phyloP scores from a whole-genome alignment of 2,329 filamentous ascomycete genomes.

The Beauveria sp. region DNA sequence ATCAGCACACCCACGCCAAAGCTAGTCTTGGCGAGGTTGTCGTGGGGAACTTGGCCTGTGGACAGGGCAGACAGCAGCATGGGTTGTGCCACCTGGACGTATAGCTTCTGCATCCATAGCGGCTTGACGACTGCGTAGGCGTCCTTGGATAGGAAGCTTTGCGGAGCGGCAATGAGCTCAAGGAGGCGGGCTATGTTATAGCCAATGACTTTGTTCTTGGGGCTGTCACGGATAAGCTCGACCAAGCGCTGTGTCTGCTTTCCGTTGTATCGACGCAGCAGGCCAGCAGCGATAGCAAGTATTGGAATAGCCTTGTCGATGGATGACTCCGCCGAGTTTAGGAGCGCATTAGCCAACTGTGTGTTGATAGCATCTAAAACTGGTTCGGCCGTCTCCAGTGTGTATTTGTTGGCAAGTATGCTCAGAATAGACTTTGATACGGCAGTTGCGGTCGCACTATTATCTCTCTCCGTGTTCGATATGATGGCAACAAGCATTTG shows the following conservation, averaged over 20 bases:
- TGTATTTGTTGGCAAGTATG: constrained; percentile 38
- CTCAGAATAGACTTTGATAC: constrained; percentile 29
- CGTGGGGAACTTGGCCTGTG: constrained; percentile 16
- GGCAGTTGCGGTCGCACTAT: constrained; percentile 17
- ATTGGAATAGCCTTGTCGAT: constrained; percentile 24
- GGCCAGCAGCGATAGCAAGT: constrained; percentile 29
- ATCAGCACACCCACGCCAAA: constrained; percentile 41
- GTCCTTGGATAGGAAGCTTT: constrained; percentile 30
- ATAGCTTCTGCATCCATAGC: constrained; percentile 42
- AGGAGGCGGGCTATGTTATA: constrained; percentile 34
- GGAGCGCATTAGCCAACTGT: constrained; percentile 17
- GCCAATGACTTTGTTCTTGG: constrained; percentile 26
- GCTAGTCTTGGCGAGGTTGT: constrained; percentile 28
- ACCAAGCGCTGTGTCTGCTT: constrained; percentile 26
- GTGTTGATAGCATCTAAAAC: constrained; percentile 23
- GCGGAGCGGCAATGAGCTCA: constrained; percentile 34
- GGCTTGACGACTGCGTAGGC: constrained; percentile 37
- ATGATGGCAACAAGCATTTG: constrained; percentile 24
- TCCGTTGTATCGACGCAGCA: constrained; percentile 31
- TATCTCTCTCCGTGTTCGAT: constrained; percentile 17
- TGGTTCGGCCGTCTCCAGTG: constrained; percentile 24
- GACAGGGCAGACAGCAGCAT: constrained; percentile 33
- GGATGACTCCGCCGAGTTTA: not conserved
- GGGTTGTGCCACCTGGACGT: constrained; percentile 37
- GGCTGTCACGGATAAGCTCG: constrained; percentile 28